phyloP scores from a whole-genome alignment of 2,329 filamentous ascomycete genomes.

The Cladophialophora psammophila region DNA sequence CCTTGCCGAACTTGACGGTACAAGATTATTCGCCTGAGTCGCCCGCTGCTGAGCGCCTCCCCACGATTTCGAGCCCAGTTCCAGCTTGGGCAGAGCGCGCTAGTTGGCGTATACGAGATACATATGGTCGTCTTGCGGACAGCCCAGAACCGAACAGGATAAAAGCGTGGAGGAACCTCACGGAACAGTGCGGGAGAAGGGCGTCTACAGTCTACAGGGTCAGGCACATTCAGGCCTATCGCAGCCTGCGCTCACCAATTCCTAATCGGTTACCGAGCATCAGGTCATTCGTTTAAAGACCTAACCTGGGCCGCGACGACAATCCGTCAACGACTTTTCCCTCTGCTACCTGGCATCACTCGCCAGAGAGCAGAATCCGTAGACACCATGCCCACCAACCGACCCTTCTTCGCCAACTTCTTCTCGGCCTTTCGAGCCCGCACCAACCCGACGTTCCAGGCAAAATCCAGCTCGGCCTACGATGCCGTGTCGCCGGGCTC shows the following conservation, averaged over 20 bases:
- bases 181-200: slow-evolving; percentile 29
- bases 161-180: slow-evolving; percentile 14
- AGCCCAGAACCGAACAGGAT: slow-evolving; percentile 18
- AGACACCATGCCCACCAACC: slow-evolving; percentile 67
- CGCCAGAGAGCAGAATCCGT: slow-evolving; percentile 2
- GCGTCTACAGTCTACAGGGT: slow-evolving; percentile 13
- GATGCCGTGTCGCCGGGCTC: slow-evolving; percentile 44
- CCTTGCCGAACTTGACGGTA: background rate
- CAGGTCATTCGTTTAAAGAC: slow-evolving; percentile 12
- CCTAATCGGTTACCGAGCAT: slow-evolving; percentile 24
- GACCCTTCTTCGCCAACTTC: slow-evolving; percentile 72
- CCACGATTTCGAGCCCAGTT: slow-evolving; percentile 3
- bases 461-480: slow-evolving; percentile 55
- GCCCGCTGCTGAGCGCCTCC: slow-evolving; percentile 18
- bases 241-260: slow-evolving; percentile 19
- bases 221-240: slow-evolving; percentile 11
- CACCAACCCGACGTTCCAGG: slow-evolving; percentile 61
- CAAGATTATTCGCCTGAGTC: slow-evolving; percentile 6
- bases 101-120: slow-evolving; percentile 2
- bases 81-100: background rate
- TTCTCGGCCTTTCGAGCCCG: slow-evolving; percentile 72
- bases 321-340: background rate
- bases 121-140: slow-evolving; percentile 18
- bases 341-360: slow-evolving; percentile 15
- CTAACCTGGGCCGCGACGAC: background rate